phyloP scores from a whole-genome alignment of 2,329 filamentous ascomycete genomes.

The Epichloe aotearoae region DNA sequence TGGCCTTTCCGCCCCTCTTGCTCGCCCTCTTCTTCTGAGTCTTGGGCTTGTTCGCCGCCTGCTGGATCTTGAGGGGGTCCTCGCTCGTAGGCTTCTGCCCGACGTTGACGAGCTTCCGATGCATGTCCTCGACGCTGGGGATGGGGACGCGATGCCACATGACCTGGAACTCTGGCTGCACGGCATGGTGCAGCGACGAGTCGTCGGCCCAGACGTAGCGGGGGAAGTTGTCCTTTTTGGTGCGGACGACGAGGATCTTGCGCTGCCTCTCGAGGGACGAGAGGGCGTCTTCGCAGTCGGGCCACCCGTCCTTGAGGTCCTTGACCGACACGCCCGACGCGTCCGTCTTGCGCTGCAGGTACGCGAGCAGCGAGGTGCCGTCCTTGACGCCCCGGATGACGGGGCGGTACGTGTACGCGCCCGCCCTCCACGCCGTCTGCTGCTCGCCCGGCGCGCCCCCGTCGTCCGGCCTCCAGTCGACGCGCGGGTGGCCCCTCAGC shows the following conservation, averaged over 20 bases:
- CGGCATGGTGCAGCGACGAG: slow-evolving; percentile 55
- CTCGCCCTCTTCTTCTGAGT: slow-evolving; percentile 57
- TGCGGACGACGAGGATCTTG: slow-evolving; percentile 71
- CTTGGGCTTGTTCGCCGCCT: slow-evolving; percentile 45
- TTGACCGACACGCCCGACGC: slow-evolving; percentile 72
- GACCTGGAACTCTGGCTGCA: slow-evolving; percentile 70
- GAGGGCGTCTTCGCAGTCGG: slow-evolving; percentile 67
- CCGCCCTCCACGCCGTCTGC: slow-evolving; percentile 50
- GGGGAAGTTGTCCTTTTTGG: slow-evolving; percentile 86
- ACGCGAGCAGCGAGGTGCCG: slow-evolving; percentile 62
- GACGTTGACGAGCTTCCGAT: slow-evolving; percentile 60
- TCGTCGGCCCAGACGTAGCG: slow-evolving; percentile 85
- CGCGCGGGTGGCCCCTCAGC: slow-evolving; percentile 49
- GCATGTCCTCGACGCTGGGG: slow-evolving; percentile 63
- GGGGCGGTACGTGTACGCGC: slow-evolving; percentile 73
- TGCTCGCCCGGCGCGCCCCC: slow-evolving; percentile 45
- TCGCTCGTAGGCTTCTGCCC: slow-evolving; percentile 78
- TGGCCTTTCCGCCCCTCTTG: slow-evolving; percentile 64
- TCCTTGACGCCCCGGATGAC: slow-evolving; percentile 68
- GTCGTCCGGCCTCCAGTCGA: slow-evolving; percentile 44
- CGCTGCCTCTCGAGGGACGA: slow-evolving; percentile 64
- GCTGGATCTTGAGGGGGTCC: slow-evolving; percentile 43
- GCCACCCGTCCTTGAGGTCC: slow-evolving; percentile 94
- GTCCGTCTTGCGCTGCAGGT: slow-evolving; percentile 70
- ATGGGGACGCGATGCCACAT: slow-evolving; percentile 76